Evolutionary conservation across 768 basidiomycete species (phyloP).

Genomic region (Trametes coccinea): DNA sequence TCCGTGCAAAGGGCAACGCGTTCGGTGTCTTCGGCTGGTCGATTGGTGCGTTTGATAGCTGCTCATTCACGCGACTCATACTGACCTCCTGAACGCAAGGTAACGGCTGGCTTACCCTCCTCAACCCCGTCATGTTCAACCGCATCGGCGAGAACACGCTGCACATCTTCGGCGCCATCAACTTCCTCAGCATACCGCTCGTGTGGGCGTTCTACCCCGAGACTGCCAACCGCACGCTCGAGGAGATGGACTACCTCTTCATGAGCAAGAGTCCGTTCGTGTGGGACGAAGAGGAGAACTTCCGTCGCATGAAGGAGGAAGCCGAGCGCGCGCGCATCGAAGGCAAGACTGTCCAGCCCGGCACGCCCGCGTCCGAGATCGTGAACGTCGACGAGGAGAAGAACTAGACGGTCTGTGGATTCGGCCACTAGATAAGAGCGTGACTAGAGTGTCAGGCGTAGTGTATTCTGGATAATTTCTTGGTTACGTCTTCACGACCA

Average conservation of each 20-base stretch:
- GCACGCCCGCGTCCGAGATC: constrained; percentile 1
- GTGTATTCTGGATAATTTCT: no score
- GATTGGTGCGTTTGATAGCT: constrained; percentile 32
- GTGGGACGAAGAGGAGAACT: constrained; percentile 46
- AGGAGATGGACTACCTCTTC: constrained; percentile 48
- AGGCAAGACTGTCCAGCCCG: constrained; percentile 4
- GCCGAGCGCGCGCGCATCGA: constrained; percentile 8
- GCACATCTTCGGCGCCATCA: constrained; percentile 45
- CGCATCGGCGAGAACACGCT: constrained; percentile 45
- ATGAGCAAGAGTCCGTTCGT: constrained; percentile 45
- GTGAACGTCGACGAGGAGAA: constrained; percentile 9
- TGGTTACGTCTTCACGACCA: no score
- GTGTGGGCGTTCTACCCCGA: constrained; percentile 49
- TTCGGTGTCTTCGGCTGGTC: constrained; percentile 49
- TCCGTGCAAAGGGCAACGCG: constrained; percentile 47
- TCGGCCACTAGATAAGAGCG: neutral
- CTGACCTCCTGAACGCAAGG: constrained; percentile 19
- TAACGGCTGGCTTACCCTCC: constrained; percentile 44
- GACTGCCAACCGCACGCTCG: constrained; percentile 45
- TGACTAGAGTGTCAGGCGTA: no score
- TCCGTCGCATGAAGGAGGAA: constrained; percentile 38
- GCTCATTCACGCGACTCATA: no score
- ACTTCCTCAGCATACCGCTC: constrained; percentile 45
- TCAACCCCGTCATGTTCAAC: constrained; percentile 48
- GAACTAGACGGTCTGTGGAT: neutral